phyloP scores from a whole-genome alignment of 176 grass and related monocot genomes.

The Aegilops longissima region DNA sequence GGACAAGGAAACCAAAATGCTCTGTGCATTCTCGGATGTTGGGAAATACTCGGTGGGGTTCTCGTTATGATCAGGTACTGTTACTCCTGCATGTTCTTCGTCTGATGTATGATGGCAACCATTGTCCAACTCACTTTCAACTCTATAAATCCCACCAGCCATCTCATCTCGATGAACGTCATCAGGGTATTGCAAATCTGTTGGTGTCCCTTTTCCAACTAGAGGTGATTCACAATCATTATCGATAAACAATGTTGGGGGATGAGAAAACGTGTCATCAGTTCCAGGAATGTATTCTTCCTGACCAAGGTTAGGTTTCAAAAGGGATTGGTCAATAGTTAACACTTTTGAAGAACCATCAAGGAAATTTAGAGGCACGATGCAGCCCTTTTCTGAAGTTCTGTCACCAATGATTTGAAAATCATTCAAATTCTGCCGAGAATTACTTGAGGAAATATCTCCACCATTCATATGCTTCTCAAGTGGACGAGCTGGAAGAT shows the following conservation, averaged over 20 bases:
- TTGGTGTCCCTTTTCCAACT: conserved; percentile 8
- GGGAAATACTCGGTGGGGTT: conserved; percentile 60
- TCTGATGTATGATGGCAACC: conserved; percentile 54
- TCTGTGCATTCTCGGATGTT: conserved; percentile 80
- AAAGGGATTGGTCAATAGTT: conserved; percentile 33
- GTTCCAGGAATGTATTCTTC: conserved; percentile 34
- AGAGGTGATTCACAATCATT: conserved; percentile 22
- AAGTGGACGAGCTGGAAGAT: conserved; percentile 17
- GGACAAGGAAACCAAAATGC: conserved; percentile 94
- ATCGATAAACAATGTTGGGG: conserved; percentile 29
- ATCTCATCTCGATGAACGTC: conserved; percentile 24
- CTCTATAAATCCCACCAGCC: conserved; percentile 18
- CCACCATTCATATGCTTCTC: conserved; percentile 37
- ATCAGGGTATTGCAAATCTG: background rate
- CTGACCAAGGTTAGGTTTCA: conserved; percentile 22
- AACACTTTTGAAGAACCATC: conserved; percentile 31
- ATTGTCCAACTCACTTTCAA: conserved; percentile 53
- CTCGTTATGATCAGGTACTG: conserved; percentile 40
- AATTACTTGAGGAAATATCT: conserved; percentile 22
- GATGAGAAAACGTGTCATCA: conserved; percentile 2
- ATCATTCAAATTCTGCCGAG: conserved; percentile 19
- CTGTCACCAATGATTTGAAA: conserved; percentile 27
- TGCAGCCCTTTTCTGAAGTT: conserved; percentile 39
- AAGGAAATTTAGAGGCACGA: conserved; percentile 17
- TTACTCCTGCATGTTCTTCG: conserved; percentile 53